phyloP scores from a whole-genome alignment of 208 protist genomes.

The Acanthamoeba quina region DNA sequence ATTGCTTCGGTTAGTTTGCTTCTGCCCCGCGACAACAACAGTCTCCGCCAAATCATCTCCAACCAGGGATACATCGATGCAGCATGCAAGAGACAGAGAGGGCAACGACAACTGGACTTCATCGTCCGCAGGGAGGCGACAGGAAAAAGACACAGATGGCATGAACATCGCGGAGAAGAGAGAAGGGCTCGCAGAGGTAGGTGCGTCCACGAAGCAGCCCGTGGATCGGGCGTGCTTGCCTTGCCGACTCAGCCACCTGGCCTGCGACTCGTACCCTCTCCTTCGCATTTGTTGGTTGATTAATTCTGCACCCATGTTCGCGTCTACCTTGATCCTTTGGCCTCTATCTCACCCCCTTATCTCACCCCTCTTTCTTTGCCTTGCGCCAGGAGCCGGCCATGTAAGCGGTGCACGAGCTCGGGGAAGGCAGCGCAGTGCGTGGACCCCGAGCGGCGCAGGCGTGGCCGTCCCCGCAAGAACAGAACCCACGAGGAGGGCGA shows the following conservation, averaged over 20 bases:
- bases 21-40: no score
- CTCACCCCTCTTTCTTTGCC: neutral
- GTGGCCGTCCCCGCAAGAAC: conserved; percentile 23
- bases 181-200: neutral
- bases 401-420: neutral
- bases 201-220: neutral
- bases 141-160: neutral
- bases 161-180: no score
- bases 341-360: no score
- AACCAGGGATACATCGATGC: no score
- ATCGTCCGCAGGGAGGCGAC: no score
- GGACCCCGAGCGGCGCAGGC: neutral
- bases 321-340: no score
- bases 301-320: neutral
- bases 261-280: conserved; percentile 26
- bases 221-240: neutral
- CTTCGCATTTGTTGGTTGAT: neutral
- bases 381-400: neutral
- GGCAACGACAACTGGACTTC: no score
- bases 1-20: no score
- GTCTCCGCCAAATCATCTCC: no score
- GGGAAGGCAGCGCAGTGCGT: conserved; percentile 1
- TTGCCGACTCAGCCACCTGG: conserved; percentile 29
- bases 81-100: no score
- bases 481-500: neutral